Percentiles rank a stretch among this genome's conserved stretches.
Conservation (phyloP, 352 stramenopile genomes). For the Aphanomyces cochlioides region DNA sequence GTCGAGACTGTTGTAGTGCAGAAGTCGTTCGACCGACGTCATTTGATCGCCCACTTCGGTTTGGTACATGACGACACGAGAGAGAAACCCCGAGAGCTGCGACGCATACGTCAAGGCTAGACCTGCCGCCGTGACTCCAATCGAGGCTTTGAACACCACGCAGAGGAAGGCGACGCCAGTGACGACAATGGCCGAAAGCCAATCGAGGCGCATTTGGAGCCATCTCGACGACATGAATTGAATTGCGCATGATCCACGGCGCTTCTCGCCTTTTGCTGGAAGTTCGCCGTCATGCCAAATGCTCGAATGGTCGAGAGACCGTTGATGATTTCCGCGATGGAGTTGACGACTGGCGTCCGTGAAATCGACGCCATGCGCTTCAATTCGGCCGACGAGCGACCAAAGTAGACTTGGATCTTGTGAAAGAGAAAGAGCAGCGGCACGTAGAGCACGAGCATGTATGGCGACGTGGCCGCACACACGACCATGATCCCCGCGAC, state of each 20-base stretch:
- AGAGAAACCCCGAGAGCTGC: slow-evolving; percentile 67
- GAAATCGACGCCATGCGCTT: slow-evolving; percentile 61
- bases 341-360: slow-evolving; percentile 85
- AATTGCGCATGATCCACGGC: slow-evolving; percentile 68
- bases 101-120: slow-evolving; percentile 87
- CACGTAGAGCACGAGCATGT: slow-evolving; percentile 45
- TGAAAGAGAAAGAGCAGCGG: slow-evolving; percentile 61
- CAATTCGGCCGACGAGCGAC: slow-evolving; percentile 58
- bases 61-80: slow-evolving; percentile 8
- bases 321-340: slow-evolving; percentile 44
- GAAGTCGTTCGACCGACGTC: slow-evolving; percentile 85
- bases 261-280: slow-evolving; percentile 36
- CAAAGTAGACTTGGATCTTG: slow-evolving; percentile 40
- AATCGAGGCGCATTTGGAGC: slow-evolving; percentile 92
- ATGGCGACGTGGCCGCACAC: slow-evolving; percentile 1
- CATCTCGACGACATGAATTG: slow-evolving; percentile 92
- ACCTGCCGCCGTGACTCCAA: slow-evolving; percentile 84
- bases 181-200: slow-evolving; percentile 86
- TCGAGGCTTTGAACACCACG: slow-evolving; percentile 44
- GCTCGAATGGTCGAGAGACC: slow-evolving; percentile 42
- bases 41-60: slow-evolving; percentile 89
- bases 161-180: slow-evolving; percentile 74
- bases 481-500: slow-evolving; percentile 32
- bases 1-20: slow-evolving; percentile 51
- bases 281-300: slow-evolving; percentile 41